Base-by-base conservation (phyloP, 129 eudicot species). In the Pittosporum tobira region DNA sequence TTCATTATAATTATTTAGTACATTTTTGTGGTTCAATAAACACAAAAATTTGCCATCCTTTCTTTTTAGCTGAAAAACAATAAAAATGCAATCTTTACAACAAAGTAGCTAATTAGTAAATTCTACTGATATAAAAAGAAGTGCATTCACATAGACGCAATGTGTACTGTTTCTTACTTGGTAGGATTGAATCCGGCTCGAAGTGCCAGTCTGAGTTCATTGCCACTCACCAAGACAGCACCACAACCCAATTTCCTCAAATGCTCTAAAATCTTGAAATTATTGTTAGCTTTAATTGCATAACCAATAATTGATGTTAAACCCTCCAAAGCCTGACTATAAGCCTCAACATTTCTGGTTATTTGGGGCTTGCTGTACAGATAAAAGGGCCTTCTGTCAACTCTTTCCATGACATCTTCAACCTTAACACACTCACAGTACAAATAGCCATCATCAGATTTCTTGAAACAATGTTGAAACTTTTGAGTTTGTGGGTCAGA, bases 171-270 rank as follows among this genome's bases (percentile, higher is more conserved):
- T 13, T 27, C 51, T 31, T 73, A 88, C 96, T 79, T 84, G 4
- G 85, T 79, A 65, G 96, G 94, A 81, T 88, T 95, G 64, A 88
- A 88, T 15, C 96, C 96, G 48, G 94, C 95, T 8, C 45, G 69
- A 5, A 88, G 75, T 1, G 96, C 96, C 58, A 88, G 69, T 54
- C 79, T 70, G 48, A 88, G 91, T 66, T 88, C 96, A 79, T 88
- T 88, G 27, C 96, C 96, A 77, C 96, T 88, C 67, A 88, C 96
- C 80, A 88, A 68, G 50, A 88, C 96, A 76, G 95, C 98, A 63
- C 90, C 87, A 75, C 89, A 73, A 22, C 94, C 89, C 71, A 83
- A 71, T 64, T 40, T 56, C 68, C 81, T 81, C 83, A 86, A 78
- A 82, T 85, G 97, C 78, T 85, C 78, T 66, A 90, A 73, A 73